phyloP scores from a whole-genome alignment of 129 eudicot genomes.

The Calendula officinalis region DNA sequence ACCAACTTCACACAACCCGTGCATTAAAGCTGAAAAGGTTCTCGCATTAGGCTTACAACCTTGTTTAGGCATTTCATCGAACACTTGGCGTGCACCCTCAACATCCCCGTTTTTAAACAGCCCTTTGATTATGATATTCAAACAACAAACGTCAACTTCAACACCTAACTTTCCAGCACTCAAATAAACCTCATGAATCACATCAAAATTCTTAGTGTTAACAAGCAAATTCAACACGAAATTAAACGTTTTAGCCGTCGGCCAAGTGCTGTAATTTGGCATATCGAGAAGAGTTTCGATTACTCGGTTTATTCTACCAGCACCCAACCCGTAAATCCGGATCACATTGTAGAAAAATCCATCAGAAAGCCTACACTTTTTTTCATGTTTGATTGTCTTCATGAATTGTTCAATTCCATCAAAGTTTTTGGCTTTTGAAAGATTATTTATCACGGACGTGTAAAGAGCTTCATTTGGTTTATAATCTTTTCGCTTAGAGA shows the following conservation, averaged over 20 bases:
- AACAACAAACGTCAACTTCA: slow-evolving; percentile 67
- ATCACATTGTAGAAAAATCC: slow-evolving; percentile 65
- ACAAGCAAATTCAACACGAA: slow-evolving; percentile 77
- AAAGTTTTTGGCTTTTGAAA: slow-evolving; percentile 51
- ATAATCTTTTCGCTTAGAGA: slow-evolving; percentile 71
- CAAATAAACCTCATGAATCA: slow-evolving; percentile 57
- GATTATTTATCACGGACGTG: slow-evolving; percentile 53
- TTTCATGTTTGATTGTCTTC: slow-evolving; percentile 53
- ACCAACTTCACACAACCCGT: slow-evolving; percentile 51
- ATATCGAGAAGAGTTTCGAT: slow-evolving; percentile 73
- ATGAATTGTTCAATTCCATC: slow-evolving; percentile 67
- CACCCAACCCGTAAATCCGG: slow-evolving; percentile 62
- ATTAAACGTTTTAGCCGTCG: slow-evolving; percentile 61
- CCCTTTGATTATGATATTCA: slow-evolving; percentile 80
- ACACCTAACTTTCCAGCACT: slow-evolving; percentile 60
- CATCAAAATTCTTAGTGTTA: slow-evolving; percentile 53
- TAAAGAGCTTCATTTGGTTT: slow-evolving; percentile 78
- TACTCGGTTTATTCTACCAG: slow-evolving; percentile 57
- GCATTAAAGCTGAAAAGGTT: slow-evolving; percentile 72
- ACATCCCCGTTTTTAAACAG: slow-evolving; percentile 43
- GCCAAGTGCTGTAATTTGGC: slow-evolving; percentile 78
- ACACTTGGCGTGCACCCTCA: slow-evolving; percentile 64
- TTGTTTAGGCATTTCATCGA: slow-evolving; percentile 75
- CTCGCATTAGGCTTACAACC: slow-evolving; percentile 47
- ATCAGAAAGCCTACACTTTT: slow-evolving; percentile 57